Percentiles rank a stretch among this genome's conserved stretches.
Conservation (phyloP, 148 eudicot genomes). For the Spergularia bocconei region DNA sequence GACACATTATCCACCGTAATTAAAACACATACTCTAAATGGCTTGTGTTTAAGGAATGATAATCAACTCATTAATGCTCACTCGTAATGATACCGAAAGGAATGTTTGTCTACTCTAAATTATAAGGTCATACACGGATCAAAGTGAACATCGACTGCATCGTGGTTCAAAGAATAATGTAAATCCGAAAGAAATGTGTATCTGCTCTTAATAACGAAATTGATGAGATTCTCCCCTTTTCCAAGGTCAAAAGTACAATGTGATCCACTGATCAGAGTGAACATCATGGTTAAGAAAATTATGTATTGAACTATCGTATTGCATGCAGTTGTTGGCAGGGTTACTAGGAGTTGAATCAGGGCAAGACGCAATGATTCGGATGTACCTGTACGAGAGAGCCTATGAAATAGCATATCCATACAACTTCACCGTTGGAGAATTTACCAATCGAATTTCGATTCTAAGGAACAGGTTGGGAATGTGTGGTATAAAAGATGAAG, state of each 20-base stretch:
- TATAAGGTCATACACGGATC: no score
- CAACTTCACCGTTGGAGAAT: conserved; percentile 60
- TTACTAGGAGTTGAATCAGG: conserved; percentile 75
- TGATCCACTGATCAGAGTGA: no score
- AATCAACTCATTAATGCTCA: not conserved
- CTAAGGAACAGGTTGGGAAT: conserved; percentile 53
- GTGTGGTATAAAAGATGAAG: conserved; percentile 80
- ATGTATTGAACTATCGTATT: not conserved
- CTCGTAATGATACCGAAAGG: not conserved
- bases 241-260: no score
- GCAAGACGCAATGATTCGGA: conserved; percentile 70
- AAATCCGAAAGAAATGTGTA: no score
- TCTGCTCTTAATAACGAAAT: no score
- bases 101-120: no score
- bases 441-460: conserved; percentile 52
- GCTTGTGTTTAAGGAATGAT: not conserved
- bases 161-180: no score
- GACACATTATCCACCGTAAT: not conserved
- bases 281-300: no score
- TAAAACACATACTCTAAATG: not conserved
- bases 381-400: conserved; percentile 55
- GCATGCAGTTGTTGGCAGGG: conserved; percentile 60
- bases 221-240: no score
- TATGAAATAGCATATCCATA: conserved; percentile 42
- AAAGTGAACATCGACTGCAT: no score